phyloP scores from a whole-genome alignment of 768 basidiomycete species.

The Mycena chlorophos region DNA sequence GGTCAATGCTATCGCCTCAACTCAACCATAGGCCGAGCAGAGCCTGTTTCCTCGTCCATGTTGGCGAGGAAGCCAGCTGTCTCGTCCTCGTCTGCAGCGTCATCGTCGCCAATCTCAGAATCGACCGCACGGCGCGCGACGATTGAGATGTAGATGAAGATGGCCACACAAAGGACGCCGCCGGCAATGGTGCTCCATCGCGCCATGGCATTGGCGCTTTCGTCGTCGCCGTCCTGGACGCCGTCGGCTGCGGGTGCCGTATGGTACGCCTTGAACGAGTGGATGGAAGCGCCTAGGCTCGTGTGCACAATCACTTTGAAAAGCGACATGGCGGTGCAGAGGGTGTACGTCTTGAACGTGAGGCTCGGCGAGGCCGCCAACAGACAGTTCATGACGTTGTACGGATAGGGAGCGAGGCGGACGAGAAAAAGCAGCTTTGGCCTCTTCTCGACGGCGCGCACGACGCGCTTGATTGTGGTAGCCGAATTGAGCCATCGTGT shows the following conservation, averaged over 20 bases:
- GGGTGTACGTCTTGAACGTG: constrained; percentile 73
- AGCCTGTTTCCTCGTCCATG: not conserved
- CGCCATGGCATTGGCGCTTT: constrained; percentile 49
- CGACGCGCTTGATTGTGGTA: constrained; percentile 72
- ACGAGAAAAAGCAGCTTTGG: constrained; percentile 90
- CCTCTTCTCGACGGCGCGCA: constrained; percentile 83
- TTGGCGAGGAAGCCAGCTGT: constrained; percentile 15
- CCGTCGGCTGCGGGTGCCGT: constrained; percentile 34
- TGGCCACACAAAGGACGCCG: constrained; percentile 66
- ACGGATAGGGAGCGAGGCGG: constrained; percentile 87
- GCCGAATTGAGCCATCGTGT: constrained; percentile 71
- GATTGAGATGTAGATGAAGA: constrained; percentile 78
- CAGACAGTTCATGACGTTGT: constrained; percentile 94
- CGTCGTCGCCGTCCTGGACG: constrained; percentile 41
- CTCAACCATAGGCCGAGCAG: constrained; percentile 13
- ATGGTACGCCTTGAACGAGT: constrained; percentile 76
- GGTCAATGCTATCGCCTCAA: not conserved
- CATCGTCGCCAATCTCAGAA: constrained; percentile 48
- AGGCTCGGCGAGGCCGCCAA: constrained; percentile 85
- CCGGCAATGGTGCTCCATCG: constrained; percentile 69
- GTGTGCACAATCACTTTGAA: constrained; percentile 93
- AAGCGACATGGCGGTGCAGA: constrained; percentile 79
- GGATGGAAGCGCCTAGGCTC: constrained; percentile 80
- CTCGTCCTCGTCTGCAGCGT: constrained; percentile 19
- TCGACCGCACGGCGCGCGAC: constrained; percentile 70